Conservation (phyloP, 2,329 filamentous ascomycete species). For the Neurospora sp. region DNA sequence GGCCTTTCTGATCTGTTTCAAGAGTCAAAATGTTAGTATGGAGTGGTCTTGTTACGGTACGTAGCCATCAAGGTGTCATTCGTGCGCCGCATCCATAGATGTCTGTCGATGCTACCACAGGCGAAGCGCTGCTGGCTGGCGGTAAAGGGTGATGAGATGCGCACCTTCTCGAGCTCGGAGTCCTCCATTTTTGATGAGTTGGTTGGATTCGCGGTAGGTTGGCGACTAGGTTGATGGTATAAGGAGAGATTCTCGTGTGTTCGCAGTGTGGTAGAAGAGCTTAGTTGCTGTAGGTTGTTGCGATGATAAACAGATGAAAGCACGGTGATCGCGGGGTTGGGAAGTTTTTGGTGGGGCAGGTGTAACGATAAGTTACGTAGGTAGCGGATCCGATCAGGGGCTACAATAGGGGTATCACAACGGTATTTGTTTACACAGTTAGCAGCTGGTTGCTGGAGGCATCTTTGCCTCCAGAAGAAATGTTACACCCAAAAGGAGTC, state of each 20-base stretch:
- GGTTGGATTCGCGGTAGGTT: background rate
- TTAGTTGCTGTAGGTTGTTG: background rate
- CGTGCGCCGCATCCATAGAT: background rate
- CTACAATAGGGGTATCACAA: background rate
- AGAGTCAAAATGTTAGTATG: background rate
- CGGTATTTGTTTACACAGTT: background rate
- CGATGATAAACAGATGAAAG: background rate
- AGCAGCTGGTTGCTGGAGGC: background rate
- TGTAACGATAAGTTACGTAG: background rate
- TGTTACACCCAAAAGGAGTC: background rate
- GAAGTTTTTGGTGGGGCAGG: background rate
- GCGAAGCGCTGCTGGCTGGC: background rate
- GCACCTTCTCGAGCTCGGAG: conserved; percentile 29
- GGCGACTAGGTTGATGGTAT: background rate
- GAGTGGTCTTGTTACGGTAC: background rate
- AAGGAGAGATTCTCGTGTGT: background rate
- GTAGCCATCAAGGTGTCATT: background rate
- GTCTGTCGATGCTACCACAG: background rate
- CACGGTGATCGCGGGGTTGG: conserved; percentile 8
- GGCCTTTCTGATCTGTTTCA: conserved; percentile 70
- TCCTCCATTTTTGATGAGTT: conserved; percentile 24
- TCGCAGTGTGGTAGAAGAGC: background rate
- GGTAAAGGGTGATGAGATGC: background rate
- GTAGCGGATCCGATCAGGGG: background rate
- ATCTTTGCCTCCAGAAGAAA: background rate